phyloP scores from a whole-genome alignment of 805 yeast species.

The Kregervanrija delftensis region DNA sequence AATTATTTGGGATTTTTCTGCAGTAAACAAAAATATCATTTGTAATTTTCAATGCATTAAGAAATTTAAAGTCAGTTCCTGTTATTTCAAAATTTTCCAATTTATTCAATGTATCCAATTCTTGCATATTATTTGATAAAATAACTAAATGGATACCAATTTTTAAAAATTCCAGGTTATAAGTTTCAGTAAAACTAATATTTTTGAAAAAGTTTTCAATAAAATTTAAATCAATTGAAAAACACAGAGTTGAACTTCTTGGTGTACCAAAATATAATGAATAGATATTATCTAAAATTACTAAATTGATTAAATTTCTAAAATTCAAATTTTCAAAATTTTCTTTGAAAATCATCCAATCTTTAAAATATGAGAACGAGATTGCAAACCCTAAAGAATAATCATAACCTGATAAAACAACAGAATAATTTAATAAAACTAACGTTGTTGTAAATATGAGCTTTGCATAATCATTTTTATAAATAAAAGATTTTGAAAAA shows the following conservation, averaged over 20 bases:
- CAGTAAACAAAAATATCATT: conserved; percentile 15
- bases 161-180: conserved; percentile 15
- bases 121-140: conserved; percentile 13
- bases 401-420: conserved; percentile 52
- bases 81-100: conserved; percentile 8
- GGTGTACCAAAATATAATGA: conserved; percentile 44
- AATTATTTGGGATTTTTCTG: conserved; percentile 2
- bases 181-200: conserved; percentile 5
- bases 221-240: conserved; percentile 15
- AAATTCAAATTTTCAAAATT: conserved; percentile 16
- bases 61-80: conserved; percentile 21
- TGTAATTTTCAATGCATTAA: conserved; percentile 19
- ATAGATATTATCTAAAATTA: conserved; percentile 45
- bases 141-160: conserved; percentile 21
- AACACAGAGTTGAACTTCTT: conserved; percentile 16
- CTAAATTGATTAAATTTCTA: conserved; percentile 37
- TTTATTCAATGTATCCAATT: conserved; percentile 10
- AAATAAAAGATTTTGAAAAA: conserved; percentile 28
- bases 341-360: conserved; percentile 42
- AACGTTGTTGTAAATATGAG: conserved; percentile 32
- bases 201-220: conserved; percentile 11
- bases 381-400: conserved; percentile 52
- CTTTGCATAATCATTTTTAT: conserved; percentile 20
- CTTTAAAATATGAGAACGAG: conserved; percentile 50
- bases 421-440: conserved; percentile 45